Percentiles rank a stretch among this genome's conserved stretches.
Conservation (phyloP, 345 rosid species). For the Ceriops decandra region DNA sequence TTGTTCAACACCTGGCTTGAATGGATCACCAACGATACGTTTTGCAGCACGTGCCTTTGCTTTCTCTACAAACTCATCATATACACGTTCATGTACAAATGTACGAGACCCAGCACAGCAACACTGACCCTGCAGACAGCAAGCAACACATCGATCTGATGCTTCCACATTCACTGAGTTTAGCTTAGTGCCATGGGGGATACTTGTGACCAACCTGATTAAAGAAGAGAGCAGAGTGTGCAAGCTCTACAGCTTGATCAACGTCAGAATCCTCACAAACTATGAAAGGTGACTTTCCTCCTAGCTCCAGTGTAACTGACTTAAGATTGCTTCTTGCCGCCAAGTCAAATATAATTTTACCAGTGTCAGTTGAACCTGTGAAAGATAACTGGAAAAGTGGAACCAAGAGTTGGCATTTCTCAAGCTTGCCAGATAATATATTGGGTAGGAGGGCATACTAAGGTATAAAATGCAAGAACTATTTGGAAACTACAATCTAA, state of each 20-base stretch:
- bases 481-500: too few relatives aligned
- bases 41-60: conserved; percentile 69
- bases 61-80: conserved; percentile 83
- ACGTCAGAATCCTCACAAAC: conserved; percentile 29
- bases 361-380: conserved; percentile 31
- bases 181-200: neutral
- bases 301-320: conserved; percentile 31
- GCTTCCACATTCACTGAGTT: neutral
- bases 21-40: conserved; percentile 83
- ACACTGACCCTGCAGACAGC: conserved; percentile 24
- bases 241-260: conserved; percentile 26
- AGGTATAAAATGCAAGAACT: neutral
- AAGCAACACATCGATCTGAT: neutral
- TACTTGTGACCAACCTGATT: conserved; percentile 21
- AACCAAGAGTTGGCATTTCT: neutral
- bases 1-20: conserved; percentile 78
- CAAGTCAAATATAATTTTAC: conserved; percentile 21
- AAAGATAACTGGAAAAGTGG: conserved; percentile 21
- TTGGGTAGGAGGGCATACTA: neutral
- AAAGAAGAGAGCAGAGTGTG: conserved; percentile 27
- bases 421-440: neutral
- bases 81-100: conserved; percentile 26
- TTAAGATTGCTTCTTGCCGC: conserved; percentile 32
- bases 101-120: conserved; percentile 33
- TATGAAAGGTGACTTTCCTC: conserved; percentile 34